Conservation (phyloP, 2,329 filamentous ascomycete species). For the Phialophora tarda region DNA sequence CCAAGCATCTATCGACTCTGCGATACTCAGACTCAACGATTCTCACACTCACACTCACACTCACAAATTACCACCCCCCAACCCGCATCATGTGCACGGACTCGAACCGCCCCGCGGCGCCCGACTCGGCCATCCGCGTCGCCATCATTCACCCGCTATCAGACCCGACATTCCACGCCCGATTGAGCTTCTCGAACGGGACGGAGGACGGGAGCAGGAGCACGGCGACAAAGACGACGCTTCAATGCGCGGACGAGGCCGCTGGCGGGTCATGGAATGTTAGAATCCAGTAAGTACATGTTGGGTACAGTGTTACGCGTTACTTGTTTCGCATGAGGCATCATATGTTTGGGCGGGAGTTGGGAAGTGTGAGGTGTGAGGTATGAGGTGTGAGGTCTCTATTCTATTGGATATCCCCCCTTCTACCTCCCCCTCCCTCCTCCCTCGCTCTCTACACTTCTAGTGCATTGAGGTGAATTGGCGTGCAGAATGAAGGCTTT, state of each 20-base stretch:
- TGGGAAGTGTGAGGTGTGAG: no score
- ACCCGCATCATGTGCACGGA: conserved; percentile 29
- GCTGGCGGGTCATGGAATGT: conserved; percentile 17
- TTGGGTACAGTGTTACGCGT: no score
- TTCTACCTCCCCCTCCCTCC: no score
- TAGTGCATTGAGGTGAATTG: no score
- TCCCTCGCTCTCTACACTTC: no score
- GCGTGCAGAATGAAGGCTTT: neutral
- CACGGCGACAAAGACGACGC: conserved; percentile 21
- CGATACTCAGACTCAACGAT: neutral
- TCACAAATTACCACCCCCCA: neutral
- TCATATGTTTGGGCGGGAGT: no score
- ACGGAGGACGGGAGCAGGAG: conserved; percentile 17
- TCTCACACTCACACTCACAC: neutral
- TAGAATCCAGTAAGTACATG: conserved; percentile 31
- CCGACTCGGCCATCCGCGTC: conserved; percentile 37
- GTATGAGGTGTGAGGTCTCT: no score
- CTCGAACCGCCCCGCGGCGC: conserved; percentile 35
- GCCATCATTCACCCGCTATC: conserved; percentile 38
- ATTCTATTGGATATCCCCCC: no score
- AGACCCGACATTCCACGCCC: conserved; percentile 30
- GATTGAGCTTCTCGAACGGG: conserved; percentile 33
- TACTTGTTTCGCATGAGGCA: no score
- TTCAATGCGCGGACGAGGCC: conserved; percentile 21
- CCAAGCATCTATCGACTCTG: neutral